A percentile compares a stretch with the other conserved stretches of the same genome.
Evolutionary conservation across 2,329 filamentous ascomycete genomes (phyloP).

Genomic region (Nigrospora sphaerica): DNA sequence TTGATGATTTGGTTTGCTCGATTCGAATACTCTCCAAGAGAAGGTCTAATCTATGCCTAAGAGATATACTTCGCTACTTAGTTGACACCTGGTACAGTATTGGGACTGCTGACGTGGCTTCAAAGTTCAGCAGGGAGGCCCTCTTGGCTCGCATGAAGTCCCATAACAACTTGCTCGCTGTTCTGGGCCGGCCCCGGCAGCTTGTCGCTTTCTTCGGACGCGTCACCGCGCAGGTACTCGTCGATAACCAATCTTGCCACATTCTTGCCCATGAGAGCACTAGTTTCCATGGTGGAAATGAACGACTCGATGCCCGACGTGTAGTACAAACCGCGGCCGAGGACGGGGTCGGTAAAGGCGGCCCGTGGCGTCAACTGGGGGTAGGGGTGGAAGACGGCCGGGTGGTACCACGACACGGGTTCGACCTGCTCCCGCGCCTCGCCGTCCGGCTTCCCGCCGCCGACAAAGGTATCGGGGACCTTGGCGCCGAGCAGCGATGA

Average conservation of each 20-base stretch:
- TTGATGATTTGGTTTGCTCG: too few species aligned
- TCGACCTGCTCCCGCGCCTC: conserved; percentile 23
- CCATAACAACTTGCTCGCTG: not conserved
- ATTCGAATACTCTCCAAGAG: too few species aligned
- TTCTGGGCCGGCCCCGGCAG: not conserved
- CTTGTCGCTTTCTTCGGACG: not conserved
- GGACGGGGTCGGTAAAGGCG: conserved; percentile 74
- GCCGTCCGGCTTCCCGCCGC: conserved; percentile 6
- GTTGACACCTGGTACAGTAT: too few species aligned
- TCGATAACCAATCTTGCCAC: conserved; percentile 66
- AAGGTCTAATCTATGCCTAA: too few species aligned
- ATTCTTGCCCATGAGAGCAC: conserved; percentile 82
- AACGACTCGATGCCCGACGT: conserved; percentile 81
- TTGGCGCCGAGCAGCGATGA: conserved; percentile 41
- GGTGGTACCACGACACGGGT: conserved; percentile 67
- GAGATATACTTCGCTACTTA: too few species aligned
- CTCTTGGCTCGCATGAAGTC: not conserved
- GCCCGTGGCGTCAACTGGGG: conserved; percentile 77
- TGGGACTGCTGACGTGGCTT: too few species aligned
- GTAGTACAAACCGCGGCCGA: conserved; percentile 63
- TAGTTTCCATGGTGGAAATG: conserved; percentile 97
- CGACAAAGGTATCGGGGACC: conserved; percentile 32
- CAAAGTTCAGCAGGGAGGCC: too few species aligned
- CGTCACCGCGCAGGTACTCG: conserved; percentile 29
- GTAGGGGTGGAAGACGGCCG: conserved; percentile 77